Evolutionary conservation across 2,329 filamentous ascomycete genomes (phyloP), one percentile per base, ranked within the genome.

Genomic region (Botryotinia calthae): DNA sequence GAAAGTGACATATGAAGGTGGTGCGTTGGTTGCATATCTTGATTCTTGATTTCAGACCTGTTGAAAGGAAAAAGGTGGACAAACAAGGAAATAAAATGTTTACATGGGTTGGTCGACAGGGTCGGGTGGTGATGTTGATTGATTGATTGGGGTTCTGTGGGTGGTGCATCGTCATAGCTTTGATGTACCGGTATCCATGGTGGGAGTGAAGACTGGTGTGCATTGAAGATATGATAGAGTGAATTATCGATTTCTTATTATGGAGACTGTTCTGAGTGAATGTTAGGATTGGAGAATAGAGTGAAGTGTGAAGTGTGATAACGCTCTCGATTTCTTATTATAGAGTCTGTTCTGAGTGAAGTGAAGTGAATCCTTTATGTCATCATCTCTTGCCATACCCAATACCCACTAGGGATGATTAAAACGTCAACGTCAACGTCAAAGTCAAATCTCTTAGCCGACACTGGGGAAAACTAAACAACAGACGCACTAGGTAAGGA

Each of bases 1-100:
- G 48, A 46, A 64, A 64, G 61, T 64, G 61, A 63, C 59, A 62
- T 62, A 62, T n/a, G 34, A 6, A n/a, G 28, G 59, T 63, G 40
- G 40, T 64, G 61, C 61, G 61, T 64, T 64, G 40, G 61, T 20
- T n/a, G 40, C 61, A 46, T 64, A 64, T 64, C 61, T 31, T 28
- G 46, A 40, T 37, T 65, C 18, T 62, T 40, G 37, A 42, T 62
- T n/a, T 25, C 20, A 65, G 12, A 34, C 20, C 20, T 34, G 31
- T 46, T 25, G 28, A 7, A 51, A 37, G 28, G 12, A 51, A 28
- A 44, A 40, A 51, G 4, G 22, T 37, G 9, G 9, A 37, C 25
- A 66, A 66, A n/a, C 61, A 63, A 28, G 61, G 40, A 63, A 59
- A 34, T 59, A 1, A 10, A n/a, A 40, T 8, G 10, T 40, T 62